These are phyloP conservation scores for Cryptococcus floricola DNA, from an alignment of 1,284 basidiomycete species.

Conservation along the genomic window DNA sequence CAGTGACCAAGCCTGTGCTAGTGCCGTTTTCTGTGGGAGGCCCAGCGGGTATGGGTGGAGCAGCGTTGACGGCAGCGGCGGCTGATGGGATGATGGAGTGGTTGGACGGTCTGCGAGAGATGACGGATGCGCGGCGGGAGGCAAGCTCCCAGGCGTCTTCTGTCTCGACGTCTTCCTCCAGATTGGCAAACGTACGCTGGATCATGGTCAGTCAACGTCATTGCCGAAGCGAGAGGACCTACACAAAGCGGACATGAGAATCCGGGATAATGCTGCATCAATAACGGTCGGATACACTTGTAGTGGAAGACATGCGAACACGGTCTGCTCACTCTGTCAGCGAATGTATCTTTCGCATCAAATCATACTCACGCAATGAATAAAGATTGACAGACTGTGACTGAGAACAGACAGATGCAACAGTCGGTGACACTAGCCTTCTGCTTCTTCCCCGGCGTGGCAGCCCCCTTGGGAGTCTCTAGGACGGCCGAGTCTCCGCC, in stretches of 20 bases:
- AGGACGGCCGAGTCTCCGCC: constrained; percentile 20
- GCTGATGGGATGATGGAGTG: constrained; percentile 30
- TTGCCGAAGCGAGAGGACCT: constrained; percentile 14
- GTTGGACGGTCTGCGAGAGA: constrained; percentile 38
- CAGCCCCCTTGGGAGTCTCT: constrained; percentile 14
- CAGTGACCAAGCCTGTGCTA: constrained; percentile 14
- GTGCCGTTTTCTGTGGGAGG: constrained; percentile 1
- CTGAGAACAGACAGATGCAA: constrained; percentile 93
- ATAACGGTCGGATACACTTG: constrained; percentile 92
- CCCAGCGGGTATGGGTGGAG: background rate
- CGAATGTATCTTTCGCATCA: background rate
- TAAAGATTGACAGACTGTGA: constrained; percentile 90
- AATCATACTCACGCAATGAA: constrained; percentile 68
- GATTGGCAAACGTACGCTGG: constrained; percentile 76
- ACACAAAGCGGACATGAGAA: constrained; percentile 92
- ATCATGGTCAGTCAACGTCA: constrained; percentile 1
- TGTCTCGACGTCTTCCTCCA: constrained; percentile 93
- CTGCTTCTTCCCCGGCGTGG: constrained; percentile 22
- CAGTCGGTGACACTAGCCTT: constrained; percentile 68
- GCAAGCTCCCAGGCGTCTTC: constrained; percentile 53
- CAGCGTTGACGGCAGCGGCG: background rate
- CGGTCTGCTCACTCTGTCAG: constrained; percentile 52
- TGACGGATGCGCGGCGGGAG: constrained; percentile 40
- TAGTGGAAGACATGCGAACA: constrained; percentile 97
- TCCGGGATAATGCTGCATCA: constrained; percentile 81